phyloP scores from a whole-genome alignment of 176 grass and related monocot genomes.

The Aechmea fasciata region DNA sequence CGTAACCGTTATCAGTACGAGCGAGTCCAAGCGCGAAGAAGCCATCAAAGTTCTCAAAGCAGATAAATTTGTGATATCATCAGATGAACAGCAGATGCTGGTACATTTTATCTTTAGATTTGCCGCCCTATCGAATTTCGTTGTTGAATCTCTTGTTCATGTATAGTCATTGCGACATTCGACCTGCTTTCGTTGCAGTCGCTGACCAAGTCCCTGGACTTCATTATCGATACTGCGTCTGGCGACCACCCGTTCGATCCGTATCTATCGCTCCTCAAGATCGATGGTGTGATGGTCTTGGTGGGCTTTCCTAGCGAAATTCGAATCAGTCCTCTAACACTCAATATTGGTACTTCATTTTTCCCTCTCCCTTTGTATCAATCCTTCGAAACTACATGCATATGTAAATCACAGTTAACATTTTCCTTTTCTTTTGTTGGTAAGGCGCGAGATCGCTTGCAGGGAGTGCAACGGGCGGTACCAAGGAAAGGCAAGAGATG shows the following conservation, averaged over 20 bases:
- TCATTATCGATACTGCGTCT: slow-evolving; percentile 65
- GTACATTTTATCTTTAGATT: slow-evolving; percentile 11
- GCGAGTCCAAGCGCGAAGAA: slow-evolving; percentile 69
- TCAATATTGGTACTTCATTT: slow-evolving; percentile 39
- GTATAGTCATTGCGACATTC: too few species aligned
- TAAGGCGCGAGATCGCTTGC: slow-evolving; percentile 53
- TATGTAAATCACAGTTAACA: too few species aligned
- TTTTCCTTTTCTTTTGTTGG: too few species aligned
- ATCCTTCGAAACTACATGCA: too few species aligned
- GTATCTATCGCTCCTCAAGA: slow-evolving; percentile 57
- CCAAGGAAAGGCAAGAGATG: slow-evolving; percentile 55
- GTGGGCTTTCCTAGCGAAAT: slow-evolving; percentile 61
- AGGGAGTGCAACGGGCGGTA: slow-evolving; percentile 50
- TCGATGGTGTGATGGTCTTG: slow-evolving; percentile 50
- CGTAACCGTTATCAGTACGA: slow-evolving; percentile 61
- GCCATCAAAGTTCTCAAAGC: slow-evolving; percentile 46
- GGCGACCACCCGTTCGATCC: slow-evolving; percentile 80
- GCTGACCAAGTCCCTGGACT: slow-evolving; percentile 47
- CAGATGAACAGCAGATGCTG: slow-evolving; percentile 57
- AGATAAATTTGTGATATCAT: slow-evolving; percentile 76
- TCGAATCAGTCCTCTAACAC: slow-evolving; percentile 41
- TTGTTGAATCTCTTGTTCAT: background rate
- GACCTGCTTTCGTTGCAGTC: slow-evolving; percentile 30
- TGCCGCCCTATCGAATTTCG: background rate
- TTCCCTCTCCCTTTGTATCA: background rate